phyloP scores from a whole-genome alignment of 345 rosid species.

The Brassica cretica region DNA sequence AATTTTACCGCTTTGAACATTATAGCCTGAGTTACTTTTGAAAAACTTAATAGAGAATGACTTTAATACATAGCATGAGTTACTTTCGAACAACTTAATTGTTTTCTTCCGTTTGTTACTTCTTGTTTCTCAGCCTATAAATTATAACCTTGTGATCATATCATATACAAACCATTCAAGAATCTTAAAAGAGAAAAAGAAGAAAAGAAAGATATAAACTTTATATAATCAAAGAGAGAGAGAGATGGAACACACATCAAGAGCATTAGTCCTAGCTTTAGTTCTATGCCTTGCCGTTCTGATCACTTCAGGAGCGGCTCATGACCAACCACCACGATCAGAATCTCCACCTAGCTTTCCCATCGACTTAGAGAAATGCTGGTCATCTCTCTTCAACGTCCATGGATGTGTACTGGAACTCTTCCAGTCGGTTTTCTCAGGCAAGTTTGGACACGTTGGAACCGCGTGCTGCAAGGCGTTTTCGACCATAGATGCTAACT shows the following conservation, averaged over 20 bases:
- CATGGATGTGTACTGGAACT: constrained; percentile 1
- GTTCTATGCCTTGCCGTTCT: not conserved
- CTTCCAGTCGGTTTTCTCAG: not conserved
- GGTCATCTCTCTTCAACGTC: constrained; percentile 10
- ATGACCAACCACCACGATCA: not conserved
- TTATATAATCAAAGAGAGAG: not conserved
- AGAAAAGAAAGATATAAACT: not conserved
- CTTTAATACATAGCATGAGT: not conserved
- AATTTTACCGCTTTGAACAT: no score
- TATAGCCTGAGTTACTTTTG: no score
- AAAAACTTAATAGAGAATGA: not conserved
- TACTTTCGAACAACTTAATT: not conserved
- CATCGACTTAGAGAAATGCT: not conserved
- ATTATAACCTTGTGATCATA: not conserved
- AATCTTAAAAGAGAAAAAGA: not conserved
- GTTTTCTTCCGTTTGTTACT: not conserved
- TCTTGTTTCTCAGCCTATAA: not conserved
- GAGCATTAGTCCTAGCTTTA: not conserved
- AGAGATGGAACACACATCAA: constrained; percentile 4
- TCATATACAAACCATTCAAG: not conserved
- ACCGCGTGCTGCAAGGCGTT: not conserved
- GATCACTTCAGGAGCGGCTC: constrained; percentile 2
- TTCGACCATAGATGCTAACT: not conserved
- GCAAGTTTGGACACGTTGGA: constrained; percentile 1
- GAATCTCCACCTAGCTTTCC: not conserved